Conservation (phyloP, 1,284 basidiomycete genomes). For the Fomitopsis palustris region DNA sequence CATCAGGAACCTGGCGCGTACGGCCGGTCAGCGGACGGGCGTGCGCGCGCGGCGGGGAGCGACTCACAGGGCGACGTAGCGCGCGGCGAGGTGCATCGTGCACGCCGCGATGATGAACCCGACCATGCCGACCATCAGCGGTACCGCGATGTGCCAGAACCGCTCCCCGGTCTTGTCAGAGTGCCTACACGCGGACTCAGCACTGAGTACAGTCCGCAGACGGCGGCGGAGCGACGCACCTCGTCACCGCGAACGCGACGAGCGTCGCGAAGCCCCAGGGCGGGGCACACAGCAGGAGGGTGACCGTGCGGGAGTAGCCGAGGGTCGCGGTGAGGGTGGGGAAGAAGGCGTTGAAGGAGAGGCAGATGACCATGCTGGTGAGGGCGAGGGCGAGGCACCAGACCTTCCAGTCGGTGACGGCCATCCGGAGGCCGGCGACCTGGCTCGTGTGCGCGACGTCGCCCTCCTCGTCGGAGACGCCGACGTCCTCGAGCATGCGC, state of each 20-base stretch:
- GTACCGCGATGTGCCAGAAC: constrained; percentile 57
- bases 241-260: constrained; percentile 45
- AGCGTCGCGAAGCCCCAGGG: constrained; percentile 72
- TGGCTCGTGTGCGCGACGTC: constrained; percentile 32
- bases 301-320: constrained; percentile 61
- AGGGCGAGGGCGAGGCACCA: constrained; percentile 65
- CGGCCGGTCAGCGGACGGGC: neutral
- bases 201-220: neutral
- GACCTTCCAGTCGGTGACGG: constrained; percentile 69
- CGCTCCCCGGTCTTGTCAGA: constrained; percentile 69
- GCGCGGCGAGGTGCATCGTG: constrained; percentile 62
- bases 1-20: constrained; percentile 60
- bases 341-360: constrained; percentile 76
- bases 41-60: constrained; percentile 15
- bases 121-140: constrained; percentile 58
- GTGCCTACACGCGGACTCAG: constrained; percentile 41
- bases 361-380: constrained; percentile 44
- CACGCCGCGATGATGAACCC: constrained; percentile 73
- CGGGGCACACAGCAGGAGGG: constrained; percentile 72
- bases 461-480: constrained; percentile 39
- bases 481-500: constrained; percentile 74
- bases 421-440: constrained; percentile 49
- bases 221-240: constrained; percentile 29
- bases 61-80: constrained; percentile 67
- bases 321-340: constrained; percentile 68